Percentiles rank a stretch among this genome's conserved stretches.
Conservation (phyloP, 495 filamentous ascomycete species). For the Cenococcum geophilum region DNA sequence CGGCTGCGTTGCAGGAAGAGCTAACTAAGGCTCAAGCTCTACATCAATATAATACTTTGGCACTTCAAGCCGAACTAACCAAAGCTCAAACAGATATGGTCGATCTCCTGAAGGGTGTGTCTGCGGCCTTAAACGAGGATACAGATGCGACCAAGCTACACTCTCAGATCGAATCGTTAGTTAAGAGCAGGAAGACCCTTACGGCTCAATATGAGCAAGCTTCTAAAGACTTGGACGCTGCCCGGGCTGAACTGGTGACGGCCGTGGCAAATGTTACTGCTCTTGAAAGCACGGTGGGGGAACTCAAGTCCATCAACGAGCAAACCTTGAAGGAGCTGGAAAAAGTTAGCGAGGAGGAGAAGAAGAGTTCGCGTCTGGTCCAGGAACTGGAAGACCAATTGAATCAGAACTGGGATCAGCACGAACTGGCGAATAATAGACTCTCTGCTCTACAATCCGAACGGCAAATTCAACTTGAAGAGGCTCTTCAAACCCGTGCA, state of each 20-base stretch:
- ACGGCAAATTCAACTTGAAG: slow-evolving; percentile 55
- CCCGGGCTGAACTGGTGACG: slow-evolving; percentile 57
- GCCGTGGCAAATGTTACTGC: slow-evolving; percentile 43
- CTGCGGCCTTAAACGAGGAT: slow-evolving; percentile 45
- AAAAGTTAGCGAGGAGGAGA: slow-evolving; percentile 54
- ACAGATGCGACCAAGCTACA: slow-evolving; percentile 45
- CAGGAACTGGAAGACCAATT: slow-evolving; percentile 97
- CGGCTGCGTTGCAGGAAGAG: slow-evolving; percentile 34
- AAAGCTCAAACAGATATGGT: slow-evolving; percentile 65
- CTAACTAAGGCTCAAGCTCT: slow-evolving; percentile 28
- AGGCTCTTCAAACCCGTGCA: slow-evolving; percentile 48
- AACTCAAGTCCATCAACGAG: slow-evolving; percentile 38
- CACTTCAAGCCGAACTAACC: slow-evolving; percentile 61
- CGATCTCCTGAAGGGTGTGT: slow-evolving; percentile 50
- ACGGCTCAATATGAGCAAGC: slow-evolving; percentile 40
- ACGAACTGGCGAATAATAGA: slow-evolving; percentile 72
- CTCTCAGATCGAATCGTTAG: slow-evolving; percentile 44
- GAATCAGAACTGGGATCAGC: slow-evolving; percentile 88
- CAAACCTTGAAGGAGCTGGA: slow-evolving; percentile 47
- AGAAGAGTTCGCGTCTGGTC: slow-evolving; percentile 83
- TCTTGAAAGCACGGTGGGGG: slow-evolving; percentile 49
- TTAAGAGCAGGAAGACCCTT: slow-evolving; percentile 36
- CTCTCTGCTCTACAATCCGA: slow-evolving; percentile 64
- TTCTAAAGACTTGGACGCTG: slow-evolving; percentile 60
- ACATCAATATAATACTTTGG: slow-evolving; percentile 54